Base-by-base conservation (phyloP, 345 rosid genomes). In the Aquilaria malaccensis region DNA sequence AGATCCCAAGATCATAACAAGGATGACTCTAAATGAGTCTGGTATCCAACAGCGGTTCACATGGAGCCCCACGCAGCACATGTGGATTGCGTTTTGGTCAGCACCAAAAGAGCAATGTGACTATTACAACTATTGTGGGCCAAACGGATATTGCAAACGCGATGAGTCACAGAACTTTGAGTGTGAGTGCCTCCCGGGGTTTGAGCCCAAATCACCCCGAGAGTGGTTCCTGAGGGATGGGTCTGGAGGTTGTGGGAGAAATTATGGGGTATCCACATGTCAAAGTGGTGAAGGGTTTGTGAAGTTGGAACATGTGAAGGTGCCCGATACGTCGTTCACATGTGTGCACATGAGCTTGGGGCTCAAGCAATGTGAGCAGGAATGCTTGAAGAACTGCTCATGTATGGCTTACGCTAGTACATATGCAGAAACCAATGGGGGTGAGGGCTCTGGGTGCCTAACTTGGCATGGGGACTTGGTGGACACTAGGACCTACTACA, bases 21-120 rank as follows among this genome's bases (percentile, higher is more conserved):
- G 81, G 73, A 61, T 82, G 87, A 52, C 66, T 6, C 31, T 84
- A 15, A 79, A 82, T 12, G 93, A 80, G 69, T 64, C 83, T 0
- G 98, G 97, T 9, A 0, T 6, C 0, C 43, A 67, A 13, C 77
- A 74, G 31, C 65, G 89, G 46, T 71, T 69, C 32, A 79, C 82
- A 2, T 89, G 95, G 93, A 81, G 68, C 6, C 70, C 29, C 10
- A 52, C 9, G 10, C 76, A 73, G 0, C 70, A 49, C 37, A 72
- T 14, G 14, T 89, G 96, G 96, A 72, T 62, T 1, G 76, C 49
- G 11, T 67, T 74, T 53, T 77, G 75, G 78, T 66, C 66, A 2
- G 77, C 65, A 53, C 96, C 95, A 0, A 76, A 72, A 45, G 96
- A 93, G 47, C 72, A 63, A 29, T 93, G 97, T 43, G 98, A 89